Evolutionary conservation across 2,329 filamentous ascomycete genomes (phyloP), one percentile per base, ranked within the genome.

Genomic region (Sporothrix curviconia): DNA sequence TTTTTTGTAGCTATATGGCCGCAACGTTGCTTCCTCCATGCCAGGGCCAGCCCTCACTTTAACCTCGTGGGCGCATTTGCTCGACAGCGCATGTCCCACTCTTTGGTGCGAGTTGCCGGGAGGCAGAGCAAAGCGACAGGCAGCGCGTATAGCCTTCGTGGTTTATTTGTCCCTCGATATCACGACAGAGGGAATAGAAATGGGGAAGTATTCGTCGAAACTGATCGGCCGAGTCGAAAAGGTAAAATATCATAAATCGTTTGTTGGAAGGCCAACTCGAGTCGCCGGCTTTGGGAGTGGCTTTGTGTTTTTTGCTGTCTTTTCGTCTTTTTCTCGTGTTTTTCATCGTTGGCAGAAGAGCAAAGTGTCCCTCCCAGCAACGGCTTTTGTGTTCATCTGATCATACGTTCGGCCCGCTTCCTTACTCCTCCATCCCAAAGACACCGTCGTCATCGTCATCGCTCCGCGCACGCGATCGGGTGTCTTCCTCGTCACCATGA

Each of bases 391-490:
- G 43, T n/a, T 44, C 47, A 28, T 52, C 37, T 46, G 28, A 42
- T 47, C 37, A 40, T 36, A 25, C 19, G 11, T 55, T 39, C 34
- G 15, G 6, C 24, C 36, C 32, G 32, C 34, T 51, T 52, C 62
- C 39, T 62, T 78, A 94, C 72, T 95, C 90, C 74, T 99, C 94
- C 92, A 97, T 97, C 64, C 92, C 92, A 76, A 99, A 99, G 66
- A 97, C 88, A 68, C 92, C 92, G 64, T 96, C 92, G 64, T 97
- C 92, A 62, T 95, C 91, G 65, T 96, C 92, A 65, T 95, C 89
- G 70, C 85, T 87, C 61, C 87, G 82, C 52, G 82, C 81, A 56
- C 82, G 80, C 51, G 78, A 81, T 56, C 75, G 78, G 64, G 75
- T 74, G 66, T 84, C 84, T 59, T 85, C 84, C 64, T 86, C 83